Conservation (phyloP, 306 rosid species). For the Rosa multiflora region DNA sequence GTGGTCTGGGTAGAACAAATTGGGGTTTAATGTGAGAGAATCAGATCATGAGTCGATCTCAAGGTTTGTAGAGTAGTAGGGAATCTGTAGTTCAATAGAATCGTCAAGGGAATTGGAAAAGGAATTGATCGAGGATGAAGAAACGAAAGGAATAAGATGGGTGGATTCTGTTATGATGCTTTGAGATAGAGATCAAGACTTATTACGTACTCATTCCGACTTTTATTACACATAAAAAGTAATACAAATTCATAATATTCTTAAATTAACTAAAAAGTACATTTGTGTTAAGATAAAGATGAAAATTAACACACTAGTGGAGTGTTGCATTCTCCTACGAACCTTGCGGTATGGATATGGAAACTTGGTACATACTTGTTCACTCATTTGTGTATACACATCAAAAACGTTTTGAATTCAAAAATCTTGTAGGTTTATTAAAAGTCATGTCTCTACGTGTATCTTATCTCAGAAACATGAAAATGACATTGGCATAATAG, state of each 20-base stretch:
- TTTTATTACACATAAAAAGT: not conserved
- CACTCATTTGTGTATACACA: not conserved
- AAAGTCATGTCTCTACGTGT: not conserved
- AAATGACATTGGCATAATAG: not conserved
- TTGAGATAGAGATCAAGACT: too few relatives aligned
- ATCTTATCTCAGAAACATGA: not conserved
- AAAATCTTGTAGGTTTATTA: not conserved
- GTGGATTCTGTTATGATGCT: not conserved
- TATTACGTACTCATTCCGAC: not conserved
- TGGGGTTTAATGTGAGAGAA: not conserved
- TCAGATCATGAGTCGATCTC: not conserved
- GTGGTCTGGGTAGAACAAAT: not conserved
- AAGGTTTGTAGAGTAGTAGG: conserved; percentile 21
- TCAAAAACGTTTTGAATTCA: not conserved
- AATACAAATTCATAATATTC: not conserved
- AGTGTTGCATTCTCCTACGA: not conserved
- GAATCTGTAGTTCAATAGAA: conserved; percentile 45
- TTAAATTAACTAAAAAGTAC: not conserved
- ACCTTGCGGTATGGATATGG: not conserved
- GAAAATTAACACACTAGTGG: not conserved
- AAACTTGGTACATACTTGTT: not conserved
- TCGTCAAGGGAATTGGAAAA: conserved; percentile 20
- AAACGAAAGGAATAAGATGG: not conserved
- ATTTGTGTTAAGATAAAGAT: not conserved
- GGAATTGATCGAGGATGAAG: not conserved